Conservation (phyloP, 345 rosid genomes). For the Bretschneidera sinensis region DNA sequence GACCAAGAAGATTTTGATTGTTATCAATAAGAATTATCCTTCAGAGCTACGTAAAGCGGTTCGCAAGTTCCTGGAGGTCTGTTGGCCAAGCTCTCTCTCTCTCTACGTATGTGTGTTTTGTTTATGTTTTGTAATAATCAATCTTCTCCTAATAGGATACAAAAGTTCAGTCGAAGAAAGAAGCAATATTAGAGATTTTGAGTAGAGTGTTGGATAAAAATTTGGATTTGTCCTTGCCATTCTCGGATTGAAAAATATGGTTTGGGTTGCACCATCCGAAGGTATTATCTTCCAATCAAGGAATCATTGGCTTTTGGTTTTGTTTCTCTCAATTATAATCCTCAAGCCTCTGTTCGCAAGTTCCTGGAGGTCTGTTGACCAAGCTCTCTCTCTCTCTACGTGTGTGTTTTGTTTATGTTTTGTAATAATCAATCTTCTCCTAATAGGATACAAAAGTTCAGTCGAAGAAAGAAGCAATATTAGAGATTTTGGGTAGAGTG, state of each 20-base stretch:
- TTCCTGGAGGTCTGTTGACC: slow-evolving; percentile 57
- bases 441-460: slow-evolving; percentile 45
- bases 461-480: slow-evolving; percentile 42
- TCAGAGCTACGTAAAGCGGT: slow-evolving; percentile 54
- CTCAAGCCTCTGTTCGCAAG: slow-evolving; percentile 11
- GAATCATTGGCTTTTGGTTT: neutral
- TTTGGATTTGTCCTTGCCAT: slow-evolving; percentile 35
- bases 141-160: slow-evolving; percentile 36
- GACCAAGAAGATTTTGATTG: slow-evolving; percentile 62
- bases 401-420: slow-evolving; percentile 11
- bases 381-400: slow-evolving; percentile 8
- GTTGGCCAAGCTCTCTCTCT: slow-evolving; percentile 14
- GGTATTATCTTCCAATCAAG: slow-evolving; percentile 37
- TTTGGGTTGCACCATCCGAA: slow-evolving; percentile 79
- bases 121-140: slow-evolving; percentile 13
- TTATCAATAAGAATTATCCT: slow-evolving; percentile 62
- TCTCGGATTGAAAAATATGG: slow-evolving; percentile 77
- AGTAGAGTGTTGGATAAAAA: slow-evolving; percentile 56
- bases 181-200: slow-evolving; percentile 43
- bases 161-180: slow-evolving; percentile 44
- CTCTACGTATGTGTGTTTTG: neutral
- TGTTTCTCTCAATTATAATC: neutral
- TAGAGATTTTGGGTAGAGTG: slow-evolving; percentile 48
- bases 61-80: slow-evolving; percentile 61
- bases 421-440: slow-evolving; percentile 11